Percentiles rank a stretch among this genome's conserved stretches.
phyloP scores from a whole-genome alignment of 2,329 filamentous ascomycete genomes.

The Aspergillus amoenus region DNA sequence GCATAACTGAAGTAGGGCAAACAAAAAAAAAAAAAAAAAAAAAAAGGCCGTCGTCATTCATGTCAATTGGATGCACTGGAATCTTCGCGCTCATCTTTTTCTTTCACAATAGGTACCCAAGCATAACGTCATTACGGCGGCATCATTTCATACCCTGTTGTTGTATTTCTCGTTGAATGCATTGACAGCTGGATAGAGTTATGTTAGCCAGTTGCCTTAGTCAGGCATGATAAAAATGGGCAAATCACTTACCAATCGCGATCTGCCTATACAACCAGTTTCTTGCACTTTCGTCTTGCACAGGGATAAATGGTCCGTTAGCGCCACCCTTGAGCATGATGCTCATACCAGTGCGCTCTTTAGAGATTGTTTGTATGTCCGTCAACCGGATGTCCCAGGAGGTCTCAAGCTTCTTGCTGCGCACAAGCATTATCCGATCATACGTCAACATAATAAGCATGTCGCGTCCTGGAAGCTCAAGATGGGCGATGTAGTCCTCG shows the following conservation, averaged over 20 bases:
- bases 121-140: constrained; percentile 12
- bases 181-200: constrained; percentile 54
- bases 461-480: constrained; percentile 86
- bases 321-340: constrained; percentile 84
- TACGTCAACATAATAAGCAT: constrained; percentile 89
- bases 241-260: constrained; percentile 51
- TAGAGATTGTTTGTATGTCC: constrained; percentile 94
- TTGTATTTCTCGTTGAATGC: constrained; percentile 68
- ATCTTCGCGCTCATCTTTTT: neutral
- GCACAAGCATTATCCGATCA: constrained; percentile 82
- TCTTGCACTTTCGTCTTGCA: constrained; percentile 76
- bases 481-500: constrained; percentile 93
- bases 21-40: neutral
- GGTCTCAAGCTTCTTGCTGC: constrained; percentile 77
- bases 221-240: constrained; percentile 11
- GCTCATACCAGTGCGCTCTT: constrained; percentile 91
- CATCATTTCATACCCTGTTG: constrained; percentile 15
- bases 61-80: neutral
- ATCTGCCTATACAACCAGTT: constrained; percentile 69
- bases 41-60: neutral
- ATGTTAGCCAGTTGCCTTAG: neutral
- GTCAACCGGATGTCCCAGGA: constrained; percentile 97
- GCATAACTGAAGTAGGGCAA: no score
- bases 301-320: constrained; percentile 91
- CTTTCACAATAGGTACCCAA: neutral